Evolutionary conservation across 257 asterid genomes (phyloP).

Genomic region (Parsonsia alboflavescens): DNA sequence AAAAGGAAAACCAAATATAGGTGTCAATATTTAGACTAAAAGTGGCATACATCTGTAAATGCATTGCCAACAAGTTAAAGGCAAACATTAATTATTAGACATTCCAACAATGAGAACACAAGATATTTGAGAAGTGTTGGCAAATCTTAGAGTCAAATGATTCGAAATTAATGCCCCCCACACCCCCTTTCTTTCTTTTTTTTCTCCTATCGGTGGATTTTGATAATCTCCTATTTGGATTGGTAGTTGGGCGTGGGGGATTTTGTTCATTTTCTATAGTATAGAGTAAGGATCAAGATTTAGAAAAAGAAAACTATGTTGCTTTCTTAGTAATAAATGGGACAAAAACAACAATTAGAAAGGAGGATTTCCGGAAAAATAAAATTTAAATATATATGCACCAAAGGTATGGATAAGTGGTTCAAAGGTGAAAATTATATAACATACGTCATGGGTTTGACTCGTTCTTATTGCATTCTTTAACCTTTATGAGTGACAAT

Average conservation of each 20-base stretch:
- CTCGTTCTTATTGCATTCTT: too few species aligned
- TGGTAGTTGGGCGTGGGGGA: background rate
- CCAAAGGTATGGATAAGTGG: too few species aligned
- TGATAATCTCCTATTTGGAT: background rate
- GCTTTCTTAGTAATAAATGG: too few species aligned
- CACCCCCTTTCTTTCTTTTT: too few species aligned
- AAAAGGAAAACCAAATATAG: background rate
- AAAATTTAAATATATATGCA: too few species aligned
- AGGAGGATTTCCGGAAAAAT: too few species aligned
- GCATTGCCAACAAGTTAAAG: constrained; percentile 10
- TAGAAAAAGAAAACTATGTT: too few species aligned
- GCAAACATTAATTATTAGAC: constrained; percentile 9
- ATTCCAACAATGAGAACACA: background rate
- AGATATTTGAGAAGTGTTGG: constrained; percentile 14
- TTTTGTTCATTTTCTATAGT: background rate
- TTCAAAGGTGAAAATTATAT: too few species aligned
- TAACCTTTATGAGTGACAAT: too few species aligned
- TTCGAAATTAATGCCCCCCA: background rate
- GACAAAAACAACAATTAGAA: too few species aligned
- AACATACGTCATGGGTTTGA: too few species aligned
- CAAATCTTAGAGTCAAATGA: background rate
- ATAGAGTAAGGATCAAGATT: too few species aligned
- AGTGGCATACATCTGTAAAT: constrained; percentile 8
- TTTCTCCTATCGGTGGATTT: background rate
- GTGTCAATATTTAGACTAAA: background rate